These are phyloP conservation scores for Penicillium sp. DNA, from an alignment of 2,329 filamentous ascomycete genomes.

Conservation along the genomic window DNA sequence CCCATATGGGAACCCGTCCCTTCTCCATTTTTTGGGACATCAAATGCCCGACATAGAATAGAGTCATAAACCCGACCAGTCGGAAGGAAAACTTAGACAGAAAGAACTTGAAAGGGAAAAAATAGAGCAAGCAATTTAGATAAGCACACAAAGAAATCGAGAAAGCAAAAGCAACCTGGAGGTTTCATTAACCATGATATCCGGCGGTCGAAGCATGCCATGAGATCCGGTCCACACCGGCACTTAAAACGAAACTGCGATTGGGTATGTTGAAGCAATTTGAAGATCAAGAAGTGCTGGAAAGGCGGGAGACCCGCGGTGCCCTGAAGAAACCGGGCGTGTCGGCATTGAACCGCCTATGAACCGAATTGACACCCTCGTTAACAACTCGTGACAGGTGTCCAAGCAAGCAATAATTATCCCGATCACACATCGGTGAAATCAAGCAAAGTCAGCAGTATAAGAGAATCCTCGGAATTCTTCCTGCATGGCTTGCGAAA, in stretches of 20 bases:
- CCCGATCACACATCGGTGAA: slow-evolving; percentile 6
- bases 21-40: slow-evolving; percentile 6
- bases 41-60: slow-evolving; percentile 14
- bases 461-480: slow-evolving; percentile 99
- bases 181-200: slow-evolving; percentile 22
- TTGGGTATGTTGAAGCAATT: slow-evolving; percentile 25
- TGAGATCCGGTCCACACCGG: slow-evolving; percentile 18
- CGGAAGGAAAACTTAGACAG: slow-evolving; percentile 8
- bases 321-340: slow-evolving; percentile 9
- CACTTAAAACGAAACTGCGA: slow-evolving; percentile 20
- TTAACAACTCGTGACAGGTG: slow-evolving; percentile 7
- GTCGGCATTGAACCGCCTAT: slow-evolving; percentile 9
- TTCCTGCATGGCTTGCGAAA: slow-evolving; percentile 98
- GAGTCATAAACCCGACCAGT: slow-evolving; percentile 15
- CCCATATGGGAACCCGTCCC: background rate
- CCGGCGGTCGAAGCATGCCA: slow-evolving; percentile 18
- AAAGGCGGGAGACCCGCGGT: slow-evolving; percentile 17
- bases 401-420: slow-evolving; percentile 13
- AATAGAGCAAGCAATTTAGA: slow-evolving; percentile 24
- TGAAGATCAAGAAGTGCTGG: slow-evolving; percentile 19
- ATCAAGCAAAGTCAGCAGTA: slow-evolving; percentile 80
- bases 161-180: slow-evolving; percentile 15
- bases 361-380: slow-evolving; percentile 5
- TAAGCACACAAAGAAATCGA: slow-evolving; percentile 13
- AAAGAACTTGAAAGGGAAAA: slow-evolving; percentile 6